Conservation (phyloP, 495 filamentous ascomycete species). For the Penicillium herquei region DNA sequence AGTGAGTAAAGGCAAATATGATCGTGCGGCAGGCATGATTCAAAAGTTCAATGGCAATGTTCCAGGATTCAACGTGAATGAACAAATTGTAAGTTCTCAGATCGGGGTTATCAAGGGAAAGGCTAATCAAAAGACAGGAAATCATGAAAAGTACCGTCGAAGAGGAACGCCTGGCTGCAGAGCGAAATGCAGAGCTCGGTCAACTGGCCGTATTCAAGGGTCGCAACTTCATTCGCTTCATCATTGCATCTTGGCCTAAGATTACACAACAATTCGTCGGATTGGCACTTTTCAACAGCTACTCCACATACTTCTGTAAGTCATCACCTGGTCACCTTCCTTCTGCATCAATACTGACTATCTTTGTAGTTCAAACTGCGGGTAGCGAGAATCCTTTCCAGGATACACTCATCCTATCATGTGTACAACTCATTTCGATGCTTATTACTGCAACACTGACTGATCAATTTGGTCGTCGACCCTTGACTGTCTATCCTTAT, state of each 20-base stretch:
- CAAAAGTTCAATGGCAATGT: constrained; percentile 26
- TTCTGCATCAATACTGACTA: not conserved
- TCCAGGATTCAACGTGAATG: constrained; percentile 27
- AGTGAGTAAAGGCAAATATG: constrained; percentile 35
- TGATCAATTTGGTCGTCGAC: constrained; percentile 38
- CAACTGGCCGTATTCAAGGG: constrained; percentile 36
- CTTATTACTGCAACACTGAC: constrained; percentile 29
- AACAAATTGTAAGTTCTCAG: constrained; percentile 31
- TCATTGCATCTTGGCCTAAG: constrained; percentile 43
- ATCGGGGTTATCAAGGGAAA: not conserved
- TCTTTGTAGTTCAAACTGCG: constrained; percentile 33
- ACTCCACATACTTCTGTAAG: constrained; percentile 44
- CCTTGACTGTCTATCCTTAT: constrained; percentile 38
- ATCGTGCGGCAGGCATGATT: constrained; percentile 30
- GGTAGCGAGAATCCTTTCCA: constrained; percentile 40
- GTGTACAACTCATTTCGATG: constrained; percentile 40
- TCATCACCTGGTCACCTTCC: not conserved
- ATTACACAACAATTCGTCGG: constrained; percentile 45
- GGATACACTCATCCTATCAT: constrained; percentile 42
- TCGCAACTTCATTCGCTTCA: constrained; percentile 36
- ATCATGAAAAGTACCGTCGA: constrained; percentile 31
- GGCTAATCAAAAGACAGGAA: constrained; percentile 11
- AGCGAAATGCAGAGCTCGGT: constrained; percentile 26
- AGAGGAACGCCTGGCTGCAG: constrained; percentile 30
- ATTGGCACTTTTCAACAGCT: constrained; percentile 40